Evolutionary conservation across 352 stramenopile species (phyloP).

Genomic region (Pilasporangium apinafurcum): DNA sequence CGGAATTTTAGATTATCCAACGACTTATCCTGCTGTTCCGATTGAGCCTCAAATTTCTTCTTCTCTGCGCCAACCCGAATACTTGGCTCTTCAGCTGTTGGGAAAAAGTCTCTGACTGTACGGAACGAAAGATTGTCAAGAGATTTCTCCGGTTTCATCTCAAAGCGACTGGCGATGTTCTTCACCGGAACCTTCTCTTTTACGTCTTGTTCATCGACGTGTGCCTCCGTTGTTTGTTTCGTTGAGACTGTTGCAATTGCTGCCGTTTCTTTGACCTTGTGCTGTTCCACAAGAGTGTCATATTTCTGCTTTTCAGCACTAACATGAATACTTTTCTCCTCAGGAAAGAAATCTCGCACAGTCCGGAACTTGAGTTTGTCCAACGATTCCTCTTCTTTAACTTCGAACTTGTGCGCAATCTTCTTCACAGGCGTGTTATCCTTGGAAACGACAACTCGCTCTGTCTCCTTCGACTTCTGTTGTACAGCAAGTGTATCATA

Average conservation of each 20-base stretch:
- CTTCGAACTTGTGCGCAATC: background rate
- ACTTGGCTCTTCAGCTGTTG: slow-evolving; percentile 31
- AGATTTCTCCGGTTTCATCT: slow-evolving; percentile 38
- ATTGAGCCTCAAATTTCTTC: slow-evolving; percentile 51
- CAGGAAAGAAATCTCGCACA: slow-evolving; percentile 42
- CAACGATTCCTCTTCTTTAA: background rate
- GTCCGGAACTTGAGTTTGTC: slow-evolving; percentile 24
- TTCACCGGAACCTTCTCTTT: no score
- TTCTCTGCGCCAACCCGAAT: slow-evolving; percentile 39
- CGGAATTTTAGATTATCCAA: slow-evolving; percentile 46
- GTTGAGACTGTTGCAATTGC: background rate
- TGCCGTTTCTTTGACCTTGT: background rate
- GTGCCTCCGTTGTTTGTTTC: background rate
- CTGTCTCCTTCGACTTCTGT: slow-evolving; percentile 14
- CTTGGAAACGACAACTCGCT: no score
- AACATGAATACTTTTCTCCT: slow-evolving; percentile 36
- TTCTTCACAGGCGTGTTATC: no score
- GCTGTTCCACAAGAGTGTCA: background rate
- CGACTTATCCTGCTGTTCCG: slow-evolving; percentile 36
- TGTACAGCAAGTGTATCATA: slow-evolving; percentile 45
- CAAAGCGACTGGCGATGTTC: slow-evolving; percentile 42
- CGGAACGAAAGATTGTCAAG: slow-evolving; percentile 47
- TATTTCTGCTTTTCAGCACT: slow-evolving; percentile 27
- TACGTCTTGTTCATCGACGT: no score
- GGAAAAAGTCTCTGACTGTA: slow-evolving; percentile 52